Evolutionary conservation across 192 early-diverging fungal genomes (phyloP).

Genomic region (Funneliformis mosseae): DNA sequence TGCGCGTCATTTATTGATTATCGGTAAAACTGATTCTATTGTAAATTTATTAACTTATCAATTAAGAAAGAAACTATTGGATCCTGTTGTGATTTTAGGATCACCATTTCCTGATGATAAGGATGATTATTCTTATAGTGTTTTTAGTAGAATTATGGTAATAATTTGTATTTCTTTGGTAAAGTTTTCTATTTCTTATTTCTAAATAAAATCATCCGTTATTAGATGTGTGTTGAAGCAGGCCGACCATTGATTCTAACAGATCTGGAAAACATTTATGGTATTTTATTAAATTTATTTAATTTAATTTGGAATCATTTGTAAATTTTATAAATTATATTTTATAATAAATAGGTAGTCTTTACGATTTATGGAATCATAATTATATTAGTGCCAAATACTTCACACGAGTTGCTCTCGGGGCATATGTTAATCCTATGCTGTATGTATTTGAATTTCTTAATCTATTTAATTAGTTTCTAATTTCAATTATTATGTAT

Average conservation of each 20-base stretch:
- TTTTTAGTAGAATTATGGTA: conserved; percentile 28
- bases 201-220: neutral
- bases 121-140: conserved; percentile 9
- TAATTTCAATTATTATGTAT: neutral
- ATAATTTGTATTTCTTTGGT: neutral
- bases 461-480: too few relatives aligned
- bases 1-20: conserved; percentile 25
- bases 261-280: conserved; percentile 25
- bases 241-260: conserved; percentile 30
- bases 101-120: conserved; percentile 31
- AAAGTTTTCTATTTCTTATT: neutral
- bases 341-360: conserved; percentile 10
- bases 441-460: conserved; percentile 20
- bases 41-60: conserved; percentile 18
- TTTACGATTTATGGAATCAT: conserved; percentile 35
- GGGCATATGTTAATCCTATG: conserved; percentile 31
- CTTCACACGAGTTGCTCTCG: conserved; percentile 13
- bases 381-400: conserved; percentile 27
- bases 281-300: neutral
- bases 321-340: neutral
- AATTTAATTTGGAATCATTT: neutral
- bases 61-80: neutral
- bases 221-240: conserved; percentile 27
- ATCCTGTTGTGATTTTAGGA: conserved; percentile 28
- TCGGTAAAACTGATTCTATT: conserved; percentile 28